Base-by-base conservation (phyloP, 805 yeast species). In the Teunomyces kruisii region DNA sequence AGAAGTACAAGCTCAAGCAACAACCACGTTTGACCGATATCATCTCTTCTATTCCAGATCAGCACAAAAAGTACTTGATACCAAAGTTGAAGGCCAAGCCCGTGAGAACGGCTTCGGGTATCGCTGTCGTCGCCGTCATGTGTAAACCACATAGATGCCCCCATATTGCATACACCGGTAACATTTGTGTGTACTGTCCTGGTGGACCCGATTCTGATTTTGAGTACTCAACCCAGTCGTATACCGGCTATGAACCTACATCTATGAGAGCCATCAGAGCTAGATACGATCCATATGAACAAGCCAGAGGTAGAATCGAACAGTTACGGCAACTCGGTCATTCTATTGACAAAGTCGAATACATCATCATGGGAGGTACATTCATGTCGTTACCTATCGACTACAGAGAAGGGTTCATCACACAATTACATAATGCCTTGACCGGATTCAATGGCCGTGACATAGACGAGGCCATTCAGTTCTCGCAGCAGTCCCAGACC, bases 211-310 rank as follows among this genome's bases (percentile, higher is more conserved):
- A 94, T 64, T 86, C 96, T 1, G 99, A 94, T 68, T 94, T 94
- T 61, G 99, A 94, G 64, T 94, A 94, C 67, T 88, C 97, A 1
- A 94, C 99, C 3, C 99, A 94, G 68, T 90, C 97, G 3, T 94
- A 94, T 61, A 94, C 99, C 0, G 99, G 99, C 31, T 94, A 94
- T 61, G 99, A 94, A 65, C 99, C 99, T 7, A 94, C 99, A 0
- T 90, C 97, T 0, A 94, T 94, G 99, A 79, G 99, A 58, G 99
- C 99, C n/a, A 94, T 94, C 50, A 77, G 99, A 56, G 99, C 99
- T 0, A 80, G 99, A 58, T 94, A 94, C 61, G 99, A 94, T 64
- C 98, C 99, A 1, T 94, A 89, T 61, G 99, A 94, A 67, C 99
- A 94, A 66, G 97, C 98, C 5, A 78, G 99, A 61, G 99, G 99